Evolutionary conservation across 768 basidiomycete species (phyloP).

Genomic region (Trametes maxima): DNA sequence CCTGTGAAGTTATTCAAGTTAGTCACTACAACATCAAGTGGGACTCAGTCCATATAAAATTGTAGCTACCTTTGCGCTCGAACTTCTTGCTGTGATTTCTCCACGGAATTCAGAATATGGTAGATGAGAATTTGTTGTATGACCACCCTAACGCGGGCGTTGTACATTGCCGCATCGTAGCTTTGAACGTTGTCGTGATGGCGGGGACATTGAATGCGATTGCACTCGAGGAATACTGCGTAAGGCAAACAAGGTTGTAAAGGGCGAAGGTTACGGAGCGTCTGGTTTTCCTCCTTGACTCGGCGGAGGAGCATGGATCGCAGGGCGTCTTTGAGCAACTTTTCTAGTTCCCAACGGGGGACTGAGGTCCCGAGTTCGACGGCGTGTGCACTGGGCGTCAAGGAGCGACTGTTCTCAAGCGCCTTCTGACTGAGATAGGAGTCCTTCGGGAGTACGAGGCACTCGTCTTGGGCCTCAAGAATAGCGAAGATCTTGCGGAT

Average conservation of each 20-base stretch:
- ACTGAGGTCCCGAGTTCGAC: conserved; percentile 7
- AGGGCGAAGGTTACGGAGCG: conserved; percentile 33
- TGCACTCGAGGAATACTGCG: conserved; percentile 5
- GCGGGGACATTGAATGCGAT: conserved; percentile 38
- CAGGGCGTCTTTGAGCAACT: conserved; percentile 31
- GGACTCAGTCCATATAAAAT: neutral
- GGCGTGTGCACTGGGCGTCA: neutral
- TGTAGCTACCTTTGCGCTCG: neutral
- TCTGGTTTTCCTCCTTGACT: conserved; percentile 38
- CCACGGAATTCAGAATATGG: conserved; percentile 32
- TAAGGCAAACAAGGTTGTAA: conserved; percentile 44
- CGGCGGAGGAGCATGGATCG: conserved; percentile 30
- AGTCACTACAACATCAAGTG: neutral
- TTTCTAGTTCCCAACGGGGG: conserved; percentile 26
- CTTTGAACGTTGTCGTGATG: conserved; percentile 38
- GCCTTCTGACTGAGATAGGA: conserved; percentile 30
- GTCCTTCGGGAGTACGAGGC: conserved; percentile 31
- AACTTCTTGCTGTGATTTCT: neutral
- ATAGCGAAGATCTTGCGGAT: conserved; percentile 42
- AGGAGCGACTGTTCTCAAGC: neutral
- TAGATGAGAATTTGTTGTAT: conserved; percentile 54
- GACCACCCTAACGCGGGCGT: conserved; percentile 45
- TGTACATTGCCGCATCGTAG: conserved; percentile 40
- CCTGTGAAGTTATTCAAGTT: neutral
- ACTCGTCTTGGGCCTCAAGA: conserved; percentile 30